phyloP scores from a whole-genome alignment of 75 land plant genomes.

The Picea glauca region DNA sequence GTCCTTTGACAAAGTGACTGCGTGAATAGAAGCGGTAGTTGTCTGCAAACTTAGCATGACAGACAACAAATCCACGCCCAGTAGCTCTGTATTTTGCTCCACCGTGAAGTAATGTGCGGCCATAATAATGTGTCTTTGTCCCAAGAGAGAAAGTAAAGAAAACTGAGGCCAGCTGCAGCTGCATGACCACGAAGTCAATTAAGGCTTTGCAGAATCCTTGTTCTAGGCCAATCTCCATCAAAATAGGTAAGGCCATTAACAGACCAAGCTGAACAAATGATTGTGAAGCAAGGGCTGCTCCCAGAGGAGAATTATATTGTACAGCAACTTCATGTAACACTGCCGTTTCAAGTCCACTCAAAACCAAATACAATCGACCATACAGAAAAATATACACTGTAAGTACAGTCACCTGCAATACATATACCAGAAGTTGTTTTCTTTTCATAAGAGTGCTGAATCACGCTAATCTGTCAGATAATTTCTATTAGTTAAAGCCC shows the following conservation, averaged over 20 bases:
- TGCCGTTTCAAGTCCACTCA: constrained; percentile 77
- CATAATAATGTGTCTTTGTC: constrained; percentile 85
- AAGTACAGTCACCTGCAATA: constrained; percentile 68
- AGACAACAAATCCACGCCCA: constrained; percentile 92
- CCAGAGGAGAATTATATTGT: constrained; percentile 50
- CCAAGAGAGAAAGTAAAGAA: constrained; percentile 96
- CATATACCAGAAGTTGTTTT: not conserved
- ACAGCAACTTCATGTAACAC: constrained; percentile 37
- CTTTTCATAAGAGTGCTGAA: not conserved
- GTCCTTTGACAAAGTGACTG: constrained; percentile 93
- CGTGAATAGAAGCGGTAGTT: constrained; percentile 94
- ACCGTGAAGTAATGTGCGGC: constrained; percentile 90
- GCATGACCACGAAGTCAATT: constrained; percentile 87
- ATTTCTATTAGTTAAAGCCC: not conserved
- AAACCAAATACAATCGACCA: constrained; percentile 80
- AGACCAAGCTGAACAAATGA: constrained; percentile 91
- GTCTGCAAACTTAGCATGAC: constrained; percentile 92
- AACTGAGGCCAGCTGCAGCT: constrained; percentile 82
- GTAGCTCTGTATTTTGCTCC: constrained; percentile 85
- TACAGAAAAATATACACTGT: constrained; percentile 86
- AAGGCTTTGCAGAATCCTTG: constrained; percentile 82
- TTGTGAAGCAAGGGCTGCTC: constrained; percentile 89
- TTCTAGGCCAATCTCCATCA: constrained; percentile 92
- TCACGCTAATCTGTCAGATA: not conserved
- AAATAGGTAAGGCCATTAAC: constrained; percentile 91